Base-by-base conservation (phyloP, 179 eudicot genomes). In the Carnegiea gigantea region DNA sequence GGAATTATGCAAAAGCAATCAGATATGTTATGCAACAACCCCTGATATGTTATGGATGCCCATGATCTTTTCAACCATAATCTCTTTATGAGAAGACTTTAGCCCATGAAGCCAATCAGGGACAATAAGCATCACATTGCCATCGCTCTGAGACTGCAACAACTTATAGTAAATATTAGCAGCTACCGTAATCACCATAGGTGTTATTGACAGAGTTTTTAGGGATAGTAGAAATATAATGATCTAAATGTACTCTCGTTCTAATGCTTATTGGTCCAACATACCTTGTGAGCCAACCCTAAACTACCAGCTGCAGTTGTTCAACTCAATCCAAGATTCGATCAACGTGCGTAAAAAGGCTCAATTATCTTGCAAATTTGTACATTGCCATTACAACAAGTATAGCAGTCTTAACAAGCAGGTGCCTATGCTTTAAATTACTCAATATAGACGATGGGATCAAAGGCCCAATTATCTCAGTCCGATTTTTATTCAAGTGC, bases 51-150 rank as follows among this genome's bases (percentile, higher is more conserved):
- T n/a, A n/a, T n/a, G 89, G 67, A 92, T 88, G 86, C 91, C 97
- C 97, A 91, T 92, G 44, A 92, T 90, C 89, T 86, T 88, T 51
- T 92, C 93, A 68, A 92, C 94, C 97, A 92, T 91, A 54, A 91
- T 90, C 46, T 92, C 94, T 49, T 90, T 88, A 82, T 92, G 92
- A 0, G 88, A 86, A 71, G 87, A 51, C 79, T 90, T 91, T 73
- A 92, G 93, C 83, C 91, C 97, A 70, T 86, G 90, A 48, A 92
- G 88, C 43, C 93, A 88, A 81, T 92, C 97, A 80, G 91, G 91
- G 73, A 92, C 93, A 81, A 92, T 92, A 79, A 91, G 94, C 85
- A 91, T 92, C 46, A 91, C 94, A 81, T 91, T 92, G 88, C 91
- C 89, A 88, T 92, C 97, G 82, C 97, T 92, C 75, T 92, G 97